phyloP scores from a whole-genome alignment of 129 eudicot genomes.

The Lactuca saligna region DNA sequence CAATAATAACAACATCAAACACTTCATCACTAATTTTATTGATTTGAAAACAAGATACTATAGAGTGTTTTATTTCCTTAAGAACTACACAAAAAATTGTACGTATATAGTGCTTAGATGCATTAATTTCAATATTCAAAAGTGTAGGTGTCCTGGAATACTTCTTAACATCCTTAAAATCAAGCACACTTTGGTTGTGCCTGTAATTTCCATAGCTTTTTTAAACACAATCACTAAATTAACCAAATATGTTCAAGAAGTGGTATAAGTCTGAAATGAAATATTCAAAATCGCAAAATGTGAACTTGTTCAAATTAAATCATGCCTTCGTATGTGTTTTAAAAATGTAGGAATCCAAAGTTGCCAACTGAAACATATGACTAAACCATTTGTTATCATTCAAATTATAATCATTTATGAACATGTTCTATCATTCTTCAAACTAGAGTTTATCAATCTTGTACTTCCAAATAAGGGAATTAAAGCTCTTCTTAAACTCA shows the following conservation, averaged over 20 bases:
- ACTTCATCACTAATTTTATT: too few species aligned
- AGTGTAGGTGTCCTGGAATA: too few species aligned
- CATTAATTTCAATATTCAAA: too few species aligned
- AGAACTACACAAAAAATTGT: too few species aligned
- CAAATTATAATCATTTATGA: neutral
- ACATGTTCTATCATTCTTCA: neutral
- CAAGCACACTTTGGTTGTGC: too few species aligned
- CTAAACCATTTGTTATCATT: neutral
- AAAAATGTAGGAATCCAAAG: conserved; percentile 10
- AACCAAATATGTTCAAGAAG: neutral
- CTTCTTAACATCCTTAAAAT: too few species aligned
- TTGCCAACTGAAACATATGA: neutral
- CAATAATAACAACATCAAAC: too few species aligned
- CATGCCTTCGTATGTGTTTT: neutral
- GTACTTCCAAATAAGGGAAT: neutral
- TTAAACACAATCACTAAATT: neutral
- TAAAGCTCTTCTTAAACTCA: neutral
- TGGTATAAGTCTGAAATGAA: neutral
- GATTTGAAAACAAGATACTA: too few species aligned
- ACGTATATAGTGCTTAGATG: too few species aligned
- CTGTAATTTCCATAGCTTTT: neutral
- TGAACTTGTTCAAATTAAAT: conserved; percentile 13
- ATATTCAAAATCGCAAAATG: neutral
- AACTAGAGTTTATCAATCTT: neutral
- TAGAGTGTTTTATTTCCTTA: too few species aligned